Percentiles rank a stretch among this genome's conserved stretches.
These are phyloP conservation scores for Rhizopogon salebrosus DNA, from an alignment of 768 basidiomycete species.

Conservation along the genomic window DNA sequence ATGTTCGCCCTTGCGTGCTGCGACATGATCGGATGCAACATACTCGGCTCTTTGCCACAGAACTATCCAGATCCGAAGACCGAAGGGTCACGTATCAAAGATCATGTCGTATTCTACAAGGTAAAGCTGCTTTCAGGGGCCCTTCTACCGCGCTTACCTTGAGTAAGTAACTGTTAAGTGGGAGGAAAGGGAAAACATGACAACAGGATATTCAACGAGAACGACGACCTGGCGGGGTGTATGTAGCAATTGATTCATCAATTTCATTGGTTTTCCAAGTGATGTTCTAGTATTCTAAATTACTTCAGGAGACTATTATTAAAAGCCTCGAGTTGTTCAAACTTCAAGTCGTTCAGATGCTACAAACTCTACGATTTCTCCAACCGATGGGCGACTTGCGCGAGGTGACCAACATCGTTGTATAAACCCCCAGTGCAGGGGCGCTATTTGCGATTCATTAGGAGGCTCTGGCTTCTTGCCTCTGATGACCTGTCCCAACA, in stretches of 20 bases:
- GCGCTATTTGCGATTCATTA: not conserved
- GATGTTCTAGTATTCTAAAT: not conserved
- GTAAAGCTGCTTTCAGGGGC: constrained; percentile 24
- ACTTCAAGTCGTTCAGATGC: too few relatives aligned
- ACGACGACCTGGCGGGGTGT: too few relatives aligned
- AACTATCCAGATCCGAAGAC: constrained; percentile 53
- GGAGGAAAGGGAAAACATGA: too few relatives aligned
- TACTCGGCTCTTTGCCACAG: too few relatives aligned
- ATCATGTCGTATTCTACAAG: constrained; percentile 77
- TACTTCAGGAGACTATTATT: too few relatives aligned
- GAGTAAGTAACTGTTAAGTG: not conserved
- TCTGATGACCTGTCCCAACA: not conserved
- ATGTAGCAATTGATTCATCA: too few relatives aligned
- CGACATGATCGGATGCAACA: too few relatives aligned
- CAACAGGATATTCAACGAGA: not conserved
- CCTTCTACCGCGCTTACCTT: not conserved
- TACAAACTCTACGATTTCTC: too few relatives aligned
- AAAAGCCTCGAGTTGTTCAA: too few relatives aligned
- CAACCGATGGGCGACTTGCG: too few relatives aligned
- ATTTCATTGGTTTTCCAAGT: not conserved
- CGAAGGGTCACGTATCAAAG: constrained; percentile 57
- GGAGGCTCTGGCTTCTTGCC: constrained; percentile 2
- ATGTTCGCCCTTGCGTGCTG: too few relatives aligned
- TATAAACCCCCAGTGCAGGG: constrained; percentile 3
- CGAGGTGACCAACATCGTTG: constrained; percentile 15